Evolutionary conservation across 768 basidiomycete genomes (phyloP).

Genomic region (Kwoniella europaea): DNA sequence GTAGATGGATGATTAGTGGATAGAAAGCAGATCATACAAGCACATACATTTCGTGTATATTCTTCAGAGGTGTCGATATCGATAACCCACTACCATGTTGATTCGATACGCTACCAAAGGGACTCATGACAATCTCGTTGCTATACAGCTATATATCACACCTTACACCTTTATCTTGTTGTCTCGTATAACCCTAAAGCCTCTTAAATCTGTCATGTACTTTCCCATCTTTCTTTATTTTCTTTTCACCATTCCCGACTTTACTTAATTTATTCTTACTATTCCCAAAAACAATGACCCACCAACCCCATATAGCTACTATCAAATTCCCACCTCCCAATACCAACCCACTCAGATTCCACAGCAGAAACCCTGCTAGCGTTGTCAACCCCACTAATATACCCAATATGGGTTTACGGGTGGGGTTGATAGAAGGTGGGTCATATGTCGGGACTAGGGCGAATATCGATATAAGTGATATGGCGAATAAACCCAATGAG

Average conservation of each 20-base stretch:
- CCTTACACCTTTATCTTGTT: background rate
- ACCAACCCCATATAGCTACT: constrained; percentile 56
- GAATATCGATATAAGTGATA: constrained; percentile 41
- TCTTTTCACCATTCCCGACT: background rate
- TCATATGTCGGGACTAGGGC: constrained; percentile 40
- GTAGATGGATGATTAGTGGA: too few species aligned
- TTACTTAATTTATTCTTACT: constrained; percentile 25
- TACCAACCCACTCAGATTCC: constrained; percentile 49
- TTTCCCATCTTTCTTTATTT: constrained; percentile 24
- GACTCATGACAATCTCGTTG: background rate
- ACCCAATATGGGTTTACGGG: constrained; percentile 41
- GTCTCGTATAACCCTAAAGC: constrained; percentile 16
- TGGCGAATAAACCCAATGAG: constrained; percentile 32
- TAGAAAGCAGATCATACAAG: background rate
- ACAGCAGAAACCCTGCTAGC: constrained; percentile 36
- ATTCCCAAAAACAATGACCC: constrained; percentile 54
- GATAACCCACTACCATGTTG: too few species aligned
- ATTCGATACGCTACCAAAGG: too few species aligned
- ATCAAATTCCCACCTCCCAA: constrained; percentile 44
- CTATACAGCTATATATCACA: background rate
- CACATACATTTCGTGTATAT: too few species aligned
- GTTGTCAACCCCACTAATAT: constrained; percentile 44
- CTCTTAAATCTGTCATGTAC: constrained; percentile 40
- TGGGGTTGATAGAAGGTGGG: constrained; percentile 33
- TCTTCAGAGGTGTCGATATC: too few species aligned